Evolutionary conservation across 2,329 filamentous ascomycete species (phyloP).

Genomic region (Davidsoniella virescens): DNA sequence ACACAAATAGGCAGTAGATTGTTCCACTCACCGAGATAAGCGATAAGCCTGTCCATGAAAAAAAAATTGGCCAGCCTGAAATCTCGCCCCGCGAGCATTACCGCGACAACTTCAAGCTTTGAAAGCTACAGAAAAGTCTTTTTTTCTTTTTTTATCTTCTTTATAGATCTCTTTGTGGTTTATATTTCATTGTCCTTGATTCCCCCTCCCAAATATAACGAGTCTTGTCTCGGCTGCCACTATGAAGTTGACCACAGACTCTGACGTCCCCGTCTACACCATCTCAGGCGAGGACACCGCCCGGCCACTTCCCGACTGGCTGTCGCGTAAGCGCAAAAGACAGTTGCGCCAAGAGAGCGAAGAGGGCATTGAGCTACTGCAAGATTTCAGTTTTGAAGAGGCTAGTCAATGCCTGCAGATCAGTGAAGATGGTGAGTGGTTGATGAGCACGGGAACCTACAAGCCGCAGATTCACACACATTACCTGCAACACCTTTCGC

Average conservation of each 20-base stretch:
- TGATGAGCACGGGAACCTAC: conserved; percentile 79
- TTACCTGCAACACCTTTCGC: conserved; percentile 76
- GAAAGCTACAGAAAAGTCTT: neutral
- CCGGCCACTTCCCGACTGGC: conserved; percentile 85
- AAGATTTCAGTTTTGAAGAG: conserved; percentile 96
- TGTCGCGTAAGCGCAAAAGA: conserved; percentile 74
- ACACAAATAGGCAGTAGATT: neutral
- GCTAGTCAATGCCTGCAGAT: conserved; percentile 79
- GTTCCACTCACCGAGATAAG: conserved; percentile 5
- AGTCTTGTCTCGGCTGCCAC: conserved; percentile 2
- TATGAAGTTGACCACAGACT: conserved; percentile 74
- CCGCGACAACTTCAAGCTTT: conserved; percentile 3
- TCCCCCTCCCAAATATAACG: neutral
- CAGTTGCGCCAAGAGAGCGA: conserved; percentile 85
- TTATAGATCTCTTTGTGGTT: neutral
- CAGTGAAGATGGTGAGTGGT: conserved; percentile 92
- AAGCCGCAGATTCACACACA: conserved; percentile 81
- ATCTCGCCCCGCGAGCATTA: conserved; percentile 9
- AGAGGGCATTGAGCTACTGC: conserved; percentile 84
- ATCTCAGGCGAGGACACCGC: conserved; percentile 82
- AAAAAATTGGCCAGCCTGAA: conserved; percentile 10
- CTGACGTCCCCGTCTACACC: conserved; percentile 80
- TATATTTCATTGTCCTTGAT: neutral
- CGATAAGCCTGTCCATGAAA: conserved; percentile 7
- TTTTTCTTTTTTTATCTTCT: neutral